phyloP scores from a whole-genome alignment of 1,139 yeast species.

The Kluyveromyces sp. region DNA sequence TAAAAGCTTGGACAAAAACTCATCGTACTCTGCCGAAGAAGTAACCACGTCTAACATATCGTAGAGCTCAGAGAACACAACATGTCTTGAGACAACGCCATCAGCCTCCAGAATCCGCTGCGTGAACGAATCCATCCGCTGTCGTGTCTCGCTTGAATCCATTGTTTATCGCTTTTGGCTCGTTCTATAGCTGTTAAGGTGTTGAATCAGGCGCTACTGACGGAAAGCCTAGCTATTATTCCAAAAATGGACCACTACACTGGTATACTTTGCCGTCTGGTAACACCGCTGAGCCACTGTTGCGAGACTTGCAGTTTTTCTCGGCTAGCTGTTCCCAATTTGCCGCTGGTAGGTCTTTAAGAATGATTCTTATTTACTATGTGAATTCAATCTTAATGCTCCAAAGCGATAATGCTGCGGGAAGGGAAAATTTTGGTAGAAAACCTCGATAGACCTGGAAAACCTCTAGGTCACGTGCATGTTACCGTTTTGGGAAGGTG shows the following conservation, averaged over 20 bases:
- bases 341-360: too few species aligned
- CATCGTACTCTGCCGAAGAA: constrained; percentile 66
- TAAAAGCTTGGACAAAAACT: constrained; percentile 52
- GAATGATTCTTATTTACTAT: too few species aligned
- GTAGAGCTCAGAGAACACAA: constrained; percentile 62
- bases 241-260: too few species aligned
- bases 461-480: constrained; percentile 18
- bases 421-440: constrained; percentile 6
- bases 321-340: too few species aligned
- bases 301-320: neutral
- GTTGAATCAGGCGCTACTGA: neutral
- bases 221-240: too few species aligned
- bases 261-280: too few species aligned
- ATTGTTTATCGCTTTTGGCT: neutral
- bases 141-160: constrained; percentile 38
- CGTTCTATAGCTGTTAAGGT: neutral
- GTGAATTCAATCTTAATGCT: too few species aligned
- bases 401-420: neutral
- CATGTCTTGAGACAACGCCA: constrained; percentile 20
- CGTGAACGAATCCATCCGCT: constrained; percentile 35
- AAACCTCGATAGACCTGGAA: constrained; percentile 15
- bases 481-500: constrained; percentile 19
- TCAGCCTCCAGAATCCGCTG: constrained; percentile 27
- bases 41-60: constrained; percentile 82
- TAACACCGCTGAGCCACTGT: neutral